Evolutionary conservation across 306 rosid genomes (phyloP).

Genomic region (Cucurbita moschata): DNA sequence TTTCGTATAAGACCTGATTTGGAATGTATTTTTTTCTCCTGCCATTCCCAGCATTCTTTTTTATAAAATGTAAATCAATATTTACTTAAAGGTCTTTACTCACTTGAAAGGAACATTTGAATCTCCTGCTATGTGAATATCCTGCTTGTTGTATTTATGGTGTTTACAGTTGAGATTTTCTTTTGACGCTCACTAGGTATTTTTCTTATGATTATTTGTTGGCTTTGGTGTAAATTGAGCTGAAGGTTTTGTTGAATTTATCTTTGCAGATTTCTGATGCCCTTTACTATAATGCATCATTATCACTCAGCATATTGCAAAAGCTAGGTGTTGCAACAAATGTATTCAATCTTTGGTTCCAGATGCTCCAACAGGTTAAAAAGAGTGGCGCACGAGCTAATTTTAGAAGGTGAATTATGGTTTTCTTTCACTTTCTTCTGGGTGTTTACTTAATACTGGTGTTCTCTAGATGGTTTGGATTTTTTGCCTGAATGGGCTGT

Average conservation of each 20-base stretch:
- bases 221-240: neutral
- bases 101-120: neutral
- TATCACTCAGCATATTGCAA: slow-evolving; percentile 64
- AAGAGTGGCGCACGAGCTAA: slow-evolving; percentile 61
- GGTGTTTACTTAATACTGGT: neutral
- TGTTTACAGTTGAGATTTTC: neutral
- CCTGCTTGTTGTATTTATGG: neutral
- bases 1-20: neutral
- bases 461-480: neutral
- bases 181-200: neutral
- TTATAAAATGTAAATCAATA: neutral
- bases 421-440: neutral
- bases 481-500: neutral
- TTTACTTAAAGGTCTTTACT: neutral
- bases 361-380: slow-evolving; percentile 71
- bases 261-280: slow-evolving; percentile 72
- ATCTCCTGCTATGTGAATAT: neutral
- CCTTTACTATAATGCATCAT: slow-evolving; percentile 67
- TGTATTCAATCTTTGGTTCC: slow-evolving; percentile 83
- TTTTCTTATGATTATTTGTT: neutral
- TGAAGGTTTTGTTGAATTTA: neutral
- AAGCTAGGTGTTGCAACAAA: slow-evolving; percentile 70
- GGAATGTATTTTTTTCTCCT: neutral
- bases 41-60: neutral
- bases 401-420: slow-evolving; percentile 47